These are phyloP conservation scores for Alternaria metachromatica DNA, from an alignment of 2,329 filamentous ascomycete species.

Conservation along the genomic window DNA sequence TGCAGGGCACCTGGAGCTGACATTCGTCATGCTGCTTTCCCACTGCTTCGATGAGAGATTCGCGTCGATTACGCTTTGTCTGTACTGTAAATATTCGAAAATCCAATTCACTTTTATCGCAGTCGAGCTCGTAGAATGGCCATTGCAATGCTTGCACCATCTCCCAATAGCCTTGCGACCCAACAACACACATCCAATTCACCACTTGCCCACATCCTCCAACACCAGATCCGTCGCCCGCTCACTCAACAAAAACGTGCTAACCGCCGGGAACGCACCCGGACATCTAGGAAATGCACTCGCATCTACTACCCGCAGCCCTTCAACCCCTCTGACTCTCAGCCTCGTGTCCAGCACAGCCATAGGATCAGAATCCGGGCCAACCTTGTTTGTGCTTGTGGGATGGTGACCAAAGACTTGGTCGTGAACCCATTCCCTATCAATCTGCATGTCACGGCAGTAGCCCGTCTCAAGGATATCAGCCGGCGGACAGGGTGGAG, in stretches of 20 bases:
- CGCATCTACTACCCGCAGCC: constrained; percentile 55
- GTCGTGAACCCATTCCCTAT: constrained; percentile 27
- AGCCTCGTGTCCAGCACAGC: constrained; percentile 45
- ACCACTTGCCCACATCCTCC: constrained; percentile 18
- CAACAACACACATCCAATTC: background rate
- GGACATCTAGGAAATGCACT: constrained; percentile 44
- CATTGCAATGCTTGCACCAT: background rate
- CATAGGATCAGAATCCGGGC: constrained; percentile 31
- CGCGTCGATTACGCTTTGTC: background rate
- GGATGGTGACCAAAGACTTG: constrained; percentile 30
- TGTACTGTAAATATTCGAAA: background rate
- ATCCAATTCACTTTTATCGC: background rate
- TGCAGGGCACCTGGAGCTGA: constrained; percentile 1
- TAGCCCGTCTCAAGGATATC: constrained; percentile 34
- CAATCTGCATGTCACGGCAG: constrained; percentile 18
- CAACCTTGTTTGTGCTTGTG: constrained; percentile 29
- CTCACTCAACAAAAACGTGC: constrained; percentile 51
- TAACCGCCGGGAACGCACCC: constrained; percentile 59
- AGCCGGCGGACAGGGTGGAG: constrained; percentile 49
- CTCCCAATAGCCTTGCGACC: background rate
- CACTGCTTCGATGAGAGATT: background rate
- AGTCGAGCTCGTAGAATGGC: background rate
- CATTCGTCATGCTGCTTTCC: background rate
- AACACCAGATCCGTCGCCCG: constrained; percentile 27
- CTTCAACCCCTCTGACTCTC: constrained; percentile 54